Conservation (phyloP, 2,329 filamentous ascomycete genomes). For the Penicillium sp. region DNA sequence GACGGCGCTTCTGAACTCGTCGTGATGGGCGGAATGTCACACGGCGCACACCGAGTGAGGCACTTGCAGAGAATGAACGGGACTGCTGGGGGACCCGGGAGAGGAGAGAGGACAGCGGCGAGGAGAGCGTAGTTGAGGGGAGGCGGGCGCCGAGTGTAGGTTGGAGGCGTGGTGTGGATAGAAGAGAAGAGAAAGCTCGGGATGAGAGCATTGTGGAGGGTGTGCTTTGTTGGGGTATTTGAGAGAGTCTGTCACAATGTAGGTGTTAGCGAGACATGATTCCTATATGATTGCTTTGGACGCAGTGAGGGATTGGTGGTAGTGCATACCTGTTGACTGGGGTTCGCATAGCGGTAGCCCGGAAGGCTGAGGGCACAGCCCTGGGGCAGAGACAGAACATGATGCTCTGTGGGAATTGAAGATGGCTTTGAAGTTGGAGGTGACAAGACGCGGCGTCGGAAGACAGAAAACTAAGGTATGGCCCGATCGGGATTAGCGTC, state of each 20-base stretch:
- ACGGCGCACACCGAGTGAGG: constrained; percentile 46
- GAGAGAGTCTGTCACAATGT: constrained; percentile 13
- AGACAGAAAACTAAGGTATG: constrained; percentile 33
- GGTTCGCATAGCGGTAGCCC: constrained; percentile 23
- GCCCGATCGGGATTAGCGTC: constrained; percentile 25
- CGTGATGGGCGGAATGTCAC: constrained; percentile 62
- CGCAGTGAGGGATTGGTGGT: neutral
- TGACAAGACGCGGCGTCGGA: constrained; percentile 20
- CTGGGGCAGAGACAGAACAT: constrained; percentile 40
- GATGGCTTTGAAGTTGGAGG: constrained; percentile 3
- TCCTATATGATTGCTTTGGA: neutral
- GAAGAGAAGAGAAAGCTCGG: constrained; percentile 41
- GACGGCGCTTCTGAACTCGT: constrained; percentile 61
- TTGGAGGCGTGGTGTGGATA: constrained; percentile 29
- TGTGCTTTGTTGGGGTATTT: constrained; percentile 25
- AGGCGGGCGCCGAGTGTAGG: constrained; percentile 30
- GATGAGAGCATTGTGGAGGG: constrained; percentile 38
- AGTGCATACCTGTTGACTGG: constrained; percentile 25
- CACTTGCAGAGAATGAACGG: constrained; percentile 47
- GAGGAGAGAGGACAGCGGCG: constrained; percentile 20
- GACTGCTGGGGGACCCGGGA: constrained; percentile 33
- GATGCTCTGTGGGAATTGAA: constrained; percentile 6
- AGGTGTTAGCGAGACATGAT: constrained; percentile 7
- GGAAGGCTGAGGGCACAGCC: constrained; percentile 31
- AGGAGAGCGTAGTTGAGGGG: constrained; percentile 16